Conservation (phyloP, 306 rosid genomes). For the Cicer judaicum region DNA sequence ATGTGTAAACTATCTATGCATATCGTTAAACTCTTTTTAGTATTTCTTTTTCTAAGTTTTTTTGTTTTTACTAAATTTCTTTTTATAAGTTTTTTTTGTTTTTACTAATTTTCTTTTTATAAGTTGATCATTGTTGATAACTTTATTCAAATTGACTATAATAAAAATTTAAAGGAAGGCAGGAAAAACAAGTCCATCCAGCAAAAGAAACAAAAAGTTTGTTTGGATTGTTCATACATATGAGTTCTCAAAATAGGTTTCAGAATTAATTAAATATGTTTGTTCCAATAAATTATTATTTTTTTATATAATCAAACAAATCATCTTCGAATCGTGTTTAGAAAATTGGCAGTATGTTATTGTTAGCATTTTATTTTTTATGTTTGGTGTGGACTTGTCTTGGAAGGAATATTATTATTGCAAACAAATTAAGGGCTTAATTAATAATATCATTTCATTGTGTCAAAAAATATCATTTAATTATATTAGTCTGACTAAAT, state of each 20-base stretch:
- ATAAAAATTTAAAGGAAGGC: background rate
- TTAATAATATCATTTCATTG: conserved; percentile 22
- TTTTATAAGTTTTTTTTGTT: too few species aligned
- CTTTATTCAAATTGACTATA: background rate
- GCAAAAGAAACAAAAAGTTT: conserved; percentile 3
- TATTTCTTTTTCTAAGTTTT: too few species aligned
- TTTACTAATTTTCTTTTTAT: background rate
- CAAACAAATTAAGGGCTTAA: conserved; percentile 16
- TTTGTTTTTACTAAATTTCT: background rate
- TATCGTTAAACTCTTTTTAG: too few species aligned
- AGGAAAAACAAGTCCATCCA: background rate
- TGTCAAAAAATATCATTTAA: too few species aligned
- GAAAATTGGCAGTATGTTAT: conserved; percentile 31
- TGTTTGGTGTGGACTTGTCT: conserved; percentile 41
- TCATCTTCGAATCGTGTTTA: conserved; percentile 11
- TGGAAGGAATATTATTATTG: conserved; percentile 29
- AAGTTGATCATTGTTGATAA: background rate
- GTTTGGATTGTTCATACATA: background rate
- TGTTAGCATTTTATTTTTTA: conserved; percentile 23
- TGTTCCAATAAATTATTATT: background rate
- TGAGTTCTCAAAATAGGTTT: background rate
- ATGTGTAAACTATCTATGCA: too few species aligned
- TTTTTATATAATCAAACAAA: background rate
- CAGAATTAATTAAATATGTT: background rate
- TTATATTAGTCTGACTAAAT: conserved; percentile 38